A percentile compares a stretch with the other conserved stretches of the same genome.
Evolutionary conservation across 2,329 filamentous ascomycete species (phyloP).

Genomic region (Penicillium corylophilum): DNA sequence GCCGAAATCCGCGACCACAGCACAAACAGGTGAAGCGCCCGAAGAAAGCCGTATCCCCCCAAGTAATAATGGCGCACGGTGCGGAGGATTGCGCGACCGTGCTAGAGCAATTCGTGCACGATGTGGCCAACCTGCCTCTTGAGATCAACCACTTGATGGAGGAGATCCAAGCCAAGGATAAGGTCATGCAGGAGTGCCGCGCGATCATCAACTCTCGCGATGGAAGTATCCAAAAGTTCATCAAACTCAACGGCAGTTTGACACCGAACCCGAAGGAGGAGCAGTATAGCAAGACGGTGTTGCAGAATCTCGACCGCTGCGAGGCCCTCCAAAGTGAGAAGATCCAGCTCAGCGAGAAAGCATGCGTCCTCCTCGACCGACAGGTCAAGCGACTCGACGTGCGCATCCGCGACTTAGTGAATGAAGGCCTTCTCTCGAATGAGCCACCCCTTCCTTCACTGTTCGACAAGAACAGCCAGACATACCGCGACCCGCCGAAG

Average conservation of each 20-base stretch:
- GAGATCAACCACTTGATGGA: conserved; percentile 66
- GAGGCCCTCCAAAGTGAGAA: conserved; percentile 63
- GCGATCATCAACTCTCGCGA: conserved; percentile 60
- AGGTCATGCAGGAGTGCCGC: conserved; percentile 57
- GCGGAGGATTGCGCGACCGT: conserved; percentile 63
- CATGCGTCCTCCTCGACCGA: conserved; percentile 59
- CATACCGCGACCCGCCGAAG: conserved; percentile 47
- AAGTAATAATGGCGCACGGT: conserved; percentile 44
- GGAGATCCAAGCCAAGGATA: conserved; percentile 65
- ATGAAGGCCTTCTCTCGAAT: conserved; percentile 58
- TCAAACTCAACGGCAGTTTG: conserved; percentile 62
- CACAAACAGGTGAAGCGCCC: not conserved
- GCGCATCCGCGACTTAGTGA: conserved; percentile 60
- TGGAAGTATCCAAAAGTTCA: conserved; percentile 63
- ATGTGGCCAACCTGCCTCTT: conserved; percentile 61
- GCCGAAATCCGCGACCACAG: not conserved
- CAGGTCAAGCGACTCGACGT: conserved; percentile 63
- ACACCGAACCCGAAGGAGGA: conserved; percentile 64
- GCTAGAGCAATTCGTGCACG: conserved; percentile 65
- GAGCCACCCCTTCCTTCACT: conserved; percentile 62
- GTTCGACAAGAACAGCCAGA: conserved; percentile 47
- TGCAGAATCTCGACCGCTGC: conserved; percentile 58
- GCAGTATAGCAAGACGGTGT: conserved; percentile 56
- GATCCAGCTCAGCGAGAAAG: conserved; percentile 60
- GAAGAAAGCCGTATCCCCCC: not conserved